These are phyloP conservation scores for Colletotrichum acutatum DNA, from an alignment of 2,329 filamentous ascomycete genomes.

Conservation along the genomic window DNA sequence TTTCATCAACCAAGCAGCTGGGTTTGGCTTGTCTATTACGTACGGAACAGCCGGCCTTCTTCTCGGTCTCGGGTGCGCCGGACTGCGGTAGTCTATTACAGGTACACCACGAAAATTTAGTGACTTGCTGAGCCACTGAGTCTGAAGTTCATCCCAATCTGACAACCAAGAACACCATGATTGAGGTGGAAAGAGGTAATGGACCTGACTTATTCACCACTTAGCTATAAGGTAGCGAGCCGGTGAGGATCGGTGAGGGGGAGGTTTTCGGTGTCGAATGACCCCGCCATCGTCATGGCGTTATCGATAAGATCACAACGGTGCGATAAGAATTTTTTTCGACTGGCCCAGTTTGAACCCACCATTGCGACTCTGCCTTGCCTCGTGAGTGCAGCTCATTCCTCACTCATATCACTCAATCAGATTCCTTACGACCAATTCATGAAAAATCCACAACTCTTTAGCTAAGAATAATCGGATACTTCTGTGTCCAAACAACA, in stretches of 20 bases:
- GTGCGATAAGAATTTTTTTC: conserved; percentile 35
- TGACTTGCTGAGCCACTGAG: not conserved
- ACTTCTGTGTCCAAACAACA: not conserved
- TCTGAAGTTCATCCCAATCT: not conserved
- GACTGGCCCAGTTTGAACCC: conserved; percentile 7
- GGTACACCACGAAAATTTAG: not conserved
- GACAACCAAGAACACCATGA: not conserved
- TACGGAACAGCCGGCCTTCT: not conserved
- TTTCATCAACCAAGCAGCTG: not conserved
- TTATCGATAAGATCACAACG: conserved; percentile 30
- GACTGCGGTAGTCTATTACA: not conserved
- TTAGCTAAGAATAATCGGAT: not conserved
- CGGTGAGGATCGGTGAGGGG: not conserved
- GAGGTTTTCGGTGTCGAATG: not conserved
- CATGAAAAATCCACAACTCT: not conserved
- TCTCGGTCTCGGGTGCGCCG: not conserved
- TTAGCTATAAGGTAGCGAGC: not conserved
- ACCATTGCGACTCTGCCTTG: not conserved
- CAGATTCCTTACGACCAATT: not conserved
- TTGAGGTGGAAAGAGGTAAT: not conserved
- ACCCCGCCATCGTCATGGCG: conserved; percentile 11
- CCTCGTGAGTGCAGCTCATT: not conserved
- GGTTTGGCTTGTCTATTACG: not conserved
- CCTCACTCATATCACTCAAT: conserved; percentile 14
- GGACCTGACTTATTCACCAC: not conserved